phyloP scores from a whole-genome alignment of 768 basidiomycete genomes.

The Hericium rajendrae region DNA sequence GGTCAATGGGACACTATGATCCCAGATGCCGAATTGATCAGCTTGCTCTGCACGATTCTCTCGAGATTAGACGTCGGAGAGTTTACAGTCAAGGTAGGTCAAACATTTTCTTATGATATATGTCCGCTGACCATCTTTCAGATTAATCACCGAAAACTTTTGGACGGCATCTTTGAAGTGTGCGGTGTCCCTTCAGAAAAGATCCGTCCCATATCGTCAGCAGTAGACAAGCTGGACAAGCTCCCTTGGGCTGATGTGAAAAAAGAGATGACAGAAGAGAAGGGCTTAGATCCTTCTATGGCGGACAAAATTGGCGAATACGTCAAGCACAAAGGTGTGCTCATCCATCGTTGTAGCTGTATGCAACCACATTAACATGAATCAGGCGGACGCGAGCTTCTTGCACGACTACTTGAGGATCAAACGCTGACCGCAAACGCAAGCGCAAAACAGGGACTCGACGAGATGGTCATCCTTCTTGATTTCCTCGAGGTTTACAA shows the following conservation, averaged over 20 bases:
- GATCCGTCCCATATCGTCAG: slow-evolving; percentile 86
- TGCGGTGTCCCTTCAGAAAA: slow-evolving; percentile 90
- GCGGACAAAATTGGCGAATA: slow-evolving; percentile 97
- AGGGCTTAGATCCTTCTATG: slow-evolving; percentile 68
- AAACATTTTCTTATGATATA: not conserved
- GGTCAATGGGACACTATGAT: slow-evolving; percentile 96
- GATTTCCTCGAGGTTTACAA: slow-evolving; percentile 72
- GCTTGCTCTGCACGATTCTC: slow-evolving; percentile 72
- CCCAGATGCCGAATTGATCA: slow-evolving; percentile 87
- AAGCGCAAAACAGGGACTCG: slow-evolving; percentile 71
- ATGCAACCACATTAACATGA: not conserved
- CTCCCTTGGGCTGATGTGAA: slow-evolving; percentile 86
- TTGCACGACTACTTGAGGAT: slow-evolving; percentile 62
- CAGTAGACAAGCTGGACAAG: slow-evolving; percentile 98
- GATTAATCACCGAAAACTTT: slow-evolving; percentile 93
- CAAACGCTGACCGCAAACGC: slow-evolving; percentile 53
- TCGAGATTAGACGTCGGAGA: slow-evolving; percentile 84
- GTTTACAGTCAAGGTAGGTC: slow-evolving; percentile 78
- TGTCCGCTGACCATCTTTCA: slow-evolving; percentile 20
- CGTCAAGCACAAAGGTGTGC: slow-evolving; percentile 83
- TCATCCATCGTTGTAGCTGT: not conserved
- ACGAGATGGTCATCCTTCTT: slow-evolving; percentile 83
- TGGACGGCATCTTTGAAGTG: slow-evolving; percentile 94
- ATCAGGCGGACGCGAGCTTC: slow-evolving; percentile 67
- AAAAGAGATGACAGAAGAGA: slow-evolving; percentile 95